Evolutionary conservation across 2,329 filamentous ascomycete species (phyloP).

Genomic region (Aureobasidium melanogenum): DNA sequence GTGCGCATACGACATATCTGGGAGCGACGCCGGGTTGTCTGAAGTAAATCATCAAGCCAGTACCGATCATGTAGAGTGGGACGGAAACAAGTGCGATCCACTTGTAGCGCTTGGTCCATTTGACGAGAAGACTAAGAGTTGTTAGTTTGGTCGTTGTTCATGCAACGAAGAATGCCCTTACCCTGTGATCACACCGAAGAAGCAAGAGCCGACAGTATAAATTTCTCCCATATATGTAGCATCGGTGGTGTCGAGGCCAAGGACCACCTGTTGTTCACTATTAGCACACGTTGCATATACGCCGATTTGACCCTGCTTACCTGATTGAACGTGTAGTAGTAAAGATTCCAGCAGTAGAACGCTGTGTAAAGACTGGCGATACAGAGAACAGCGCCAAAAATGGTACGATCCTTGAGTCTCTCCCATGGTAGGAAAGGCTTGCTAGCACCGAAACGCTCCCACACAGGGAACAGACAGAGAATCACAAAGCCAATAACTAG

Average conservation of each 20-base stretch:
- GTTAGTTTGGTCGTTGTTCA: not conserved
- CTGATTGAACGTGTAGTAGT: constrained; percentile 26
- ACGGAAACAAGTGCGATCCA: constrained; percentile 30
- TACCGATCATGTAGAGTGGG: constrained; percentile 25
- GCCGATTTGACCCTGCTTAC: not conserved
- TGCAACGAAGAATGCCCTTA: too few relatives aligned
- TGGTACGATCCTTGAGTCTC: constrained; percentile 42
- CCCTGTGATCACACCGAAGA: constrained; percentile 39
- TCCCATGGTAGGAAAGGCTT: constrained; percentile 49
- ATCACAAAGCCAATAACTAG: constrained; percentile 23
- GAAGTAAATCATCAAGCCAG: constrained; percentile 29
- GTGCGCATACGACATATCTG: constrained; percentile 45
- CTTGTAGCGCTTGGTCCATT: constrained; percentile 41
- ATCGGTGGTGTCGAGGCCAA: not conserved
- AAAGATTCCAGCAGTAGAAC: constrained; percentile 33
- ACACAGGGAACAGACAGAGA: constrained; percentile 41
- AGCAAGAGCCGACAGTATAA: constrained; percentile 31
- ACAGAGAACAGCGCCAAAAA: constrained; percentile 39
- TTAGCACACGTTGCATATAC: not conserved
- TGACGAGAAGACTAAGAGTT: constrained; percentile 29
- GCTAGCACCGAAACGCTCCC: constrained; percentile 49
- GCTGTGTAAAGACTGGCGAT: constrained; percentile 36
- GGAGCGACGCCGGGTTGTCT: constrained; percentile 31
- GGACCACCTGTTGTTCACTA: not conserved
- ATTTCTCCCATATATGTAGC: constrained; percentile 18